These are phyloP conservation scores for Picea glauca DNA, from an alignment of 75 land plant genomes.

Conservation along the genomic window DNA sequence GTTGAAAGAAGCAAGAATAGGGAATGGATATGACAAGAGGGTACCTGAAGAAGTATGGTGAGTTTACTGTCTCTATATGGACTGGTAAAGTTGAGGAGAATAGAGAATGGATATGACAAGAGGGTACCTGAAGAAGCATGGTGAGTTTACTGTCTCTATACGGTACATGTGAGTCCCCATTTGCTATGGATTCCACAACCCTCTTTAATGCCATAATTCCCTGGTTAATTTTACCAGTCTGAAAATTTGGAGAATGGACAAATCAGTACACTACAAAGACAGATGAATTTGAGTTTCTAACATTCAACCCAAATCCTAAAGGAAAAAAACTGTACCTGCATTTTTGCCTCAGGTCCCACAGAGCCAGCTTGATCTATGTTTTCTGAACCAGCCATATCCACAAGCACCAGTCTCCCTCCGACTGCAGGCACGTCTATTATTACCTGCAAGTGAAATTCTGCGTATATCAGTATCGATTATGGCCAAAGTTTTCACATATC, in stretches of 20 bases:
- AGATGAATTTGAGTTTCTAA: background rate
- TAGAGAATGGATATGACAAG: background rate
- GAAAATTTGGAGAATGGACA: conserved; percentile 12
- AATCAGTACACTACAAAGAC: background rate
- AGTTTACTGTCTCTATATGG: conserved; percentile 97
- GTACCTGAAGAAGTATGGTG: conserved; percentile 97
- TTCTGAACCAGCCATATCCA: conserved; percentile 76
- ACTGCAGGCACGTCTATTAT: conserved; percentile 33
- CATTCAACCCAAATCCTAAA: background rate
- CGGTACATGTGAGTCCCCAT: conserved; percentile 93
- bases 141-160: conserved; percentile 96
- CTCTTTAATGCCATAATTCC: conserved; percentile 91
- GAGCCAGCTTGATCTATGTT: conserved; percentile 94
- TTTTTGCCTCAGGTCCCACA: conserved; percentile 78
- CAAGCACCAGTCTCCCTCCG: conserved; percentile 48
- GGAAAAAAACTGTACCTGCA: conserved; percentile 60
- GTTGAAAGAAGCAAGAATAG: background rate
- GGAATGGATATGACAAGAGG: background rate
- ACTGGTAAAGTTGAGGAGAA: background rate
- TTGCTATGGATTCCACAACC: conserved; percentile 97
- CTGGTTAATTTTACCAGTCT: conserved; percentile 98
- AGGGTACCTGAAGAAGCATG: conserved; percentile 87
- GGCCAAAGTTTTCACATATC: background rate
- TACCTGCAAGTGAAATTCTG: conserved; percentile 16
- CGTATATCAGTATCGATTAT: background rate